phyloP scores from a whole-genome alignment of 441 rosid species.

The Gossypium lobatum region DNA sequence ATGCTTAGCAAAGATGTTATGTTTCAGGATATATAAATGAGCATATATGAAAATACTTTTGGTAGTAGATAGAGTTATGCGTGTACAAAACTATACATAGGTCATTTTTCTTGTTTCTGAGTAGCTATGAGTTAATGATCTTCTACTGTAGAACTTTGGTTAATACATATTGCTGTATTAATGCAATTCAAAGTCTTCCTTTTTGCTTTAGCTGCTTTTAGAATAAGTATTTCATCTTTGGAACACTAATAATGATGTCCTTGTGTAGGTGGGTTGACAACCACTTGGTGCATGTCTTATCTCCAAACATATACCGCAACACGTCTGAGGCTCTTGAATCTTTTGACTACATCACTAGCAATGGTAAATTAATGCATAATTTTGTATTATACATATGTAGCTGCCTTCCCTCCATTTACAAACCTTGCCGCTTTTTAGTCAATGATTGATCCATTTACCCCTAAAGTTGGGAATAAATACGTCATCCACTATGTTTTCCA shows the following conservation, averaged over 20 bases:
- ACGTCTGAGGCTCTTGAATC: slow-evolving; percentile 69
- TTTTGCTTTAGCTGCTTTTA: slow-evolving; percentile 5
- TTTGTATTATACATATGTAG: neutral
- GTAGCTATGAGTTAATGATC: neutral
- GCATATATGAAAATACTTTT: neutral
- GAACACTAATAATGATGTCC: slow-evolving; percentile 9
- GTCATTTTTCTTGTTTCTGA: neutral
- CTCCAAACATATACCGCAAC: slow-evolving; percentile 64
- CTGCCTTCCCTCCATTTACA: neutral
- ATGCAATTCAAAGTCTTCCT: neutral
- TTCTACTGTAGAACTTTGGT: neutral
- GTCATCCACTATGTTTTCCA: neutral
- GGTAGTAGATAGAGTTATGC: neutral
- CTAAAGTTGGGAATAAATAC: neutral
- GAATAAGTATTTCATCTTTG: neutral
- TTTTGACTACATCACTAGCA: slow-evolving; percentile 57
- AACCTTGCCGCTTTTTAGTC: neutral
- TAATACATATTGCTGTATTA: neutral
- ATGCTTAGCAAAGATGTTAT: neutral
- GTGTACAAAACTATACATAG: neutral
- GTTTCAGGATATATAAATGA: neutral
- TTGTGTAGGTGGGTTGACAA: slow-evolving; percentile 65
- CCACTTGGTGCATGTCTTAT: slow-evolving; percentile 67
- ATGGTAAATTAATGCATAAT: slow-evolving; percentile 36
- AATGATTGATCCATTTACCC: neutral